Conservation (phyloP, 441 rosid species). For the Populus hybrid region DNA sequence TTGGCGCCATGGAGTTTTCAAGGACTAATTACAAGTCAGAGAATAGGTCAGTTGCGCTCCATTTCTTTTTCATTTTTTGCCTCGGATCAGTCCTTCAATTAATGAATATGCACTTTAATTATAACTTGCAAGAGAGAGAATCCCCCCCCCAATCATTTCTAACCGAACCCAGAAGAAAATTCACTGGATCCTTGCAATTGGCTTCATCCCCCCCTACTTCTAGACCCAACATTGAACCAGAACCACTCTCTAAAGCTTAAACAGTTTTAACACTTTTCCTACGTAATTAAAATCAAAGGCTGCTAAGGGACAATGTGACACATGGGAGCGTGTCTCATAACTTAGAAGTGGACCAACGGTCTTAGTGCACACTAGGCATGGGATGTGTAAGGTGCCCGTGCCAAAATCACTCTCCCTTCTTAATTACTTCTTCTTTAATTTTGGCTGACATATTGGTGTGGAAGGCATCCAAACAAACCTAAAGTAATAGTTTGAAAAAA, state of each 20-base stretch:
- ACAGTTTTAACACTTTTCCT: neutral
- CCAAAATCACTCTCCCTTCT: neutral
- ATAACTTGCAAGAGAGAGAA: neutral
- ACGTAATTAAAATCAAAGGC: neutral
- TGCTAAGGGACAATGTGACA: neutral
- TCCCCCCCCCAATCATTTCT: neutral
- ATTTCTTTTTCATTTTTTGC: neutral
- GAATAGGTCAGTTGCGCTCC: neutral
- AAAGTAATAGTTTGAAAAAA: neutral
- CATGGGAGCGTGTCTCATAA: too few species aligned
- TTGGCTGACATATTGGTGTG: neutral
- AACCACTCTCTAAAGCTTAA: too few species aligned
- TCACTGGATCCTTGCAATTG: neutral
- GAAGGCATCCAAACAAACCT: neutral
- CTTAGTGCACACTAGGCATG: conserved; percentile 11
- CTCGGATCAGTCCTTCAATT: neutral
- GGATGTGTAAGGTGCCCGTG: neutral
- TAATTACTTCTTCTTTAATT: too few species aligned
- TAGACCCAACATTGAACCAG: neutral
- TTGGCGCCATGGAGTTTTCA: neutral
- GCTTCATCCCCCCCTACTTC: neutral
- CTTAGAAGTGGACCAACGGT: too few species aligned
- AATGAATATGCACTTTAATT: neutral
- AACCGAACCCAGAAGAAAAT: neutral
- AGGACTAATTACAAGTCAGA: neutral